Evolutionary conservation across 306 rosid genomes (phyloP).

Genomic region (Cicer pinnatifidum): DNA sequence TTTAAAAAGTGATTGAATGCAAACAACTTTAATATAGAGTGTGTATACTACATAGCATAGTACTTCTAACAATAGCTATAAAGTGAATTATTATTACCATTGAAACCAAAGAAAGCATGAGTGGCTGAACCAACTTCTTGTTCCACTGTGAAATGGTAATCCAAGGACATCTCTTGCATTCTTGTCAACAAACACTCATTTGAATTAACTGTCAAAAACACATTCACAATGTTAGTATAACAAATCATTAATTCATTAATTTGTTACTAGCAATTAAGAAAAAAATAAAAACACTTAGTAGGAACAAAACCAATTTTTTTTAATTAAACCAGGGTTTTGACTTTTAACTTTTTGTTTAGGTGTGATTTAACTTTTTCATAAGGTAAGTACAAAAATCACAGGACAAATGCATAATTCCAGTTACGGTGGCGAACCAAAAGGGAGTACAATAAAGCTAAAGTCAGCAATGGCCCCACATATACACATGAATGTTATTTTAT

Average conservation of each 20-base stretch:
- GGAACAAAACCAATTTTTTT: too few relatives aligned
- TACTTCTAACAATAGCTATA: too few relatives aligned
- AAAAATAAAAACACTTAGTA: too few relatives aligned
- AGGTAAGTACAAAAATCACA: constrained; percentile 23
- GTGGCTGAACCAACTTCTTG: constrained; percentile 99
- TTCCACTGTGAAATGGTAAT: constrained; percentile 96
- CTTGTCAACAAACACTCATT: constrained; percentile 90
- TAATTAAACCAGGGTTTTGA: not conserved
- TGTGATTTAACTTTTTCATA: constrained; percentile 13
- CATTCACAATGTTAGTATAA: constrained; percentile 4
- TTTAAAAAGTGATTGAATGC: not conserved
- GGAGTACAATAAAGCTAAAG: constrained; percentile 8
- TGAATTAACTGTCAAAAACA: constrained; percentile 67
- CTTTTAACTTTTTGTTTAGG: not conserved
- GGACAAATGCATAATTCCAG: constrained; percentile 40
- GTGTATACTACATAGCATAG: not conserved
- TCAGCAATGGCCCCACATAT: constrained; percentile 43
- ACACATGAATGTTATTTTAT: constrained; percentile 11
- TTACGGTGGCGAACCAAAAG: constrained; percentile 34
- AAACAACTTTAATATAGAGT: not conserved
- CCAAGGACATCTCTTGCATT: constrained; percentile 99
- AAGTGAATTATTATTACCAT: constrained; percentile 54
- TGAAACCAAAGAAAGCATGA: constrained; percentile 98
- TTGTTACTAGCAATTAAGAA: not conserved
- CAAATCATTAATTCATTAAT: not conserved